Conservation (phyloP, 192 early-diverging fungal species). For the Mortierella claussenii region DNA sequence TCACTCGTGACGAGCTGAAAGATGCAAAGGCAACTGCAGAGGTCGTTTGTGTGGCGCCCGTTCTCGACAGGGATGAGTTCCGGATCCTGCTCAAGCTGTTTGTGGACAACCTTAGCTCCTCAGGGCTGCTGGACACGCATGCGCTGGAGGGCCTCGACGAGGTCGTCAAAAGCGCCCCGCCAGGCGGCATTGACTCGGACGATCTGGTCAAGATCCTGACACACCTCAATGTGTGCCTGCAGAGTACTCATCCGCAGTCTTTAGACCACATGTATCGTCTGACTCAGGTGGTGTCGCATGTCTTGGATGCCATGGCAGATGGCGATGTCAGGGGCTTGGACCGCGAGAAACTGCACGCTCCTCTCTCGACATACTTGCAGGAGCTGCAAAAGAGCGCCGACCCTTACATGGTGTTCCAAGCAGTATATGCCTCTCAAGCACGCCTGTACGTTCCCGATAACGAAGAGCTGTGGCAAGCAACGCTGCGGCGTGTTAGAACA, state of each 20-base stretch:
- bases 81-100: not conserved
- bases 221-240: not conserved
- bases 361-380: not conserved
- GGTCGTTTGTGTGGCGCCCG: not conserved
- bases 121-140: not conserved
- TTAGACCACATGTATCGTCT: not conserved
- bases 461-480: constrained; percentile 8
- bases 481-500: not conserved
- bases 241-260: not conserved
- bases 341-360: not conserved
- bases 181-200: not conserved
- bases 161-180: not conserved
- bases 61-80: not conserved
- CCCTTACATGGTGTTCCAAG: constrained; percentile 7
- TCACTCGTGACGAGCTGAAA: not conserved
- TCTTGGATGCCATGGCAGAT: constrained; percentile 16
- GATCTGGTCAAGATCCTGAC: constrained; percentile 13
- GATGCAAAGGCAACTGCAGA: not conserved
- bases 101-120: not conserved
- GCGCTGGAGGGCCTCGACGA: not conserved
- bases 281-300: constrained; percentile 2
- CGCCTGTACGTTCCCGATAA: constrained; percentile 13
- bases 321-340: constrained; percentile 1
- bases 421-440: constrained; percentile 17
- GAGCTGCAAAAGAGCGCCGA: not conserved